Conservation (phyloP, 768 basidiomycete genomes). For the Tulasnella sp. region DNA sequence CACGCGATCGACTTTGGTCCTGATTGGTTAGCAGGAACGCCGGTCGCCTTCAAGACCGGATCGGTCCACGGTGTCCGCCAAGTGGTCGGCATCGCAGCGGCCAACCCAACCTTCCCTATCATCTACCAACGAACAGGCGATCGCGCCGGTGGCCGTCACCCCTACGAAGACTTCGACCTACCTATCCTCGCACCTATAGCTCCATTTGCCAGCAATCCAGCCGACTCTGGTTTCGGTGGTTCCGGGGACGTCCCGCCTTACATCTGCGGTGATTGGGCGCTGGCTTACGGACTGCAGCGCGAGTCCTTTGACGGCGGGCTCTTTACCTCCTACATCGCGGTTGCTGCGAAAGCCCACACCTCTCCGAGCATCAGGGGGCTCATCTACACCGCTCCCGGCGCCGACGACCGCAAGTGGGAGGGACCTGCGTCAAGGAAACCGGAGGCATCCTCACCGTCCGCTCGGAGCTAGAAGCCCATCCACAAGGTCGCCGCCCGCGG, state of each 20-base stretch:
- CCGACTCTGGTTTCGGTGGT: conserved; percentile 91
- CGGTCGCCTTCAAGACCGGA: conserved; percentile 89
- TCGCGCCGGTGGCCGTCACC: too few relatives aligned
- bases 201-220: conserved; percentile 82
- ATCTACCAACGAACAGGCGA: conserved; percentile 99
- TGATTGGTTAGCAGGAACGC: conserved; percentile 92
- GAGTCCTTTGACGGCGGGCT: conserved; percentile 99
- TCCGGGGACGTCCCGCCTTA: conserved; percentile 96
- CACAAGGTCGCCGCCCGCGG: conserved; percentile 97
- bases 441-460: conserved; percentile 96
- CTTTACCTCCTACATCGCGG: conserved; percentile 95
- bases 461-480: conserved; percentile 97
- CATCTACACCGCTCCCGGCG: conserved; percentile 89
- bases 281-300: conserved; percentile 73
- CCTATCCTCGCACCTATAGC: conserved; percentile 86
- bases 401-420: conserved; percentile 88
- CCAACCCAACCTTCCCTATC: conserved; percentile 92
- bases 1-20: conserved; percentile 97
- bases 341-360: conserved; percentile 96
- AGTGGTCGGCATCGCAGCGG: conserved; percentile 88
- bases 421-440: conserved; percentile 91
- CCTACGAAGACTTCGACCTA: conserved; percentile 97
- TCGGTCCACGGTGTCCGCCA: conserved; percentile 96
- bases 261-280: conserved; percentile 94
- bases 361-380: conserved; percentile 90